Evolutionary conservation across 805 yeast genomes (phyloP).

Genomic region (Candida schatavii): DNA sequence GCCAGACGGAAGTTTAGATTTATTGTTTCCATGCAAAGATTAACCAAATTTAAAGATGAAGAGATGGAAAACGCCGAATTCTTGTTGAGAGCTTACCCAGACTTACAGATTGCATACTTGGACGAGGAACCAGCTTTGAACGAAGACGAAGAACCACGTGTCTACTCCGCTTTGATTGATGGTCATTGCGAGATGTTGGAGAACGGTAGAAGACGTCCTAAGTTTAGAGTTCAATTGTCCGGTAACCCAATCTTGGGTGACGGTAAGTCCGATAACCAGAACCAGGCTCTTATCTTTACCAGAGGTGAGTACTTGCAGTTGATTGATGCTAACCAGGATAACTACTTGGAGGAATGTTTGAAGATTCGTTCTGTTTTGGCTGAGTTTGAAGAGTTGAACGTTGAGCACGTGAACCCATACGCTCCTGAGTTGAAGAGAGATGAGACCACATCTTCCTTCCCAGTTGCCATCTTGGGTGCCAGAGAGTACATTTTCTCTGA

Average conservation of each 20-base stretch:
- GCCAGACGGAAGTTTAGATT: conserved; percentile 63
- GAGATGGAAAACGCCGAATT: conserved; percentile 60
- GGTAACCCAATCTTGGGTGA: conserved; percentile 85
- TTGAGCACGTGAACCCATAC: conserved; percentile 76
- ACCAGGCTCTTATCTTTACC: conserved; percentile 68
- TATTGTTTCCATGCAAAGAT: conserved; percentile 64
- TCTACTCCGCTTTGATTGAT: conserved; percentile 67
- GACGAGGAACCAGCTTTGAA: conserved; percentile 48
- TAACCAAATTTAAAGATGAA: conserved; percentile 50
- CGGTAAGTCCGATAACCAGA: conserved; percentile 83
- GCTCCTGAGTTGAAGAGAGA: conserved; percentile 67
- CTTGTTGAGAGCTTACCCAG: conserved; percentile 63
- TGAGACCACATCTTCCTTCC: conserved; percentile 42
- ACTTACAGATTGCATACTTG: conserved; percentile 59
- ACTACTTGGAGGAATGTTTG: conserved; percentile 77
- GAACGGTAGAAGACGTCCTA: conserved; percentile 58
- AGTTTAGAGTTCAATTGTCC: conserved; percentile 61
- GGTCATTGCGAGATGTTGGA: conserved; percentile 61
- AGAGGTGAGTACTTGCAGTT: conserved; percentile 81
- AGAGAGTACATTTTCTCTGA: conserved; percentile 83
- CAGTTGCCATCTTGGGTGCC: conserved; percentile 82
- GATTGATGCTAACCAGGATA: conserved; percentile 82
- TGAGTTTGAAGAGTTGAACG: conserved; percentile 64
- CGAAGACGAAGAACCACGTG: conserved; percentile 43
- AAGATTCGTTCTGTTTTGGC: conserved; percentile 72